Base-by-base conservation (phyloP, 352 stramenopile genomes). In the Phytopythium sindhum region DNA sequence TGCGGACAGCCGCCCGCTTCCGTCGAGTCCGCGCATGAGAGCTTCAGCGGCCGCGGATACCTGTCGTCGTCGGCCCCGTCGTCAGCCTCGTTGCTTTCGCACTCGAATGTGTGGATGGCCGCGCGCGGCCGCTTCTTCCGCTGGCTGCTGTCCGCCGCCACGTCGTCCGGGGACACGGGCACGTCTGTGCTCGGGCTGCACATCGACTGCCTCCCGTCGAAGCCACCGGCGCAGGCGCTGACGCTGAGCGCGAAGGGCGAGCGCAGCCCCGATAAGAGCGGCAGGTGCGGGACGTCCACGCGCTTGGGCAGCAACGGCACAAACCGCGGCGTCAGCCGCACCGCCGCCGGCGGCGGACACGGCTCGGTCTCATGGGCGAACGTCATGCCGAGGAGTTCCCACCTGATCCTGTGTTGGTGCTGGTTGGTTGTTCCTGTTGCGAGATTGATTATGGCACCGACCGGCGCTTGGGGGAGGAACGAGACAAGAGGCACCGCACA, bases 301-400 rank as follows among this genome's bases (percentile, higher is more conserved):
- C 53, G 17, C 6, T 31, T 59, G 26, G 54, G 33, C 17, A 61
- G 24, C 33, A 56, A 15, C 29, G 64, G 64, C 26, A 70, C 41
- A 33, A 70, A 45, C 14, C 28, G 51, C 9, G 51, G 28, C 21
- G 51, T 12, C 26, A 53, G 50, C 14, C 26, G 51, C 28, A 15
- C 8, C 21, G n/a, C 19, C 29, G 44, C 3, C 23, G 21, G 23
- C 0, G n/a, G 23, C n/a, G 45, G 45, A 14, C 21, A 12, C 7
- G n/a, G n/a, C n/a, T 23, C 41, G 41, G 45, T 31, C 45, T 10
- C 45, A 11, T 24, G 4, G n/a, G 45, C 45, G 45, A 52, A 31
- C 0, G 45, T 52, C 45, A 52, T 52, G 45, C 15, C 11, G 37
- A 17, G 37, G 37, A 17, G 37, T 9, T 8, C 31, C n/a, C n/a